Evolutionary conservation across 2,329 filamentous ascomycete species (phyloP).

Genomic region (Fusarium setosum): DNA sequence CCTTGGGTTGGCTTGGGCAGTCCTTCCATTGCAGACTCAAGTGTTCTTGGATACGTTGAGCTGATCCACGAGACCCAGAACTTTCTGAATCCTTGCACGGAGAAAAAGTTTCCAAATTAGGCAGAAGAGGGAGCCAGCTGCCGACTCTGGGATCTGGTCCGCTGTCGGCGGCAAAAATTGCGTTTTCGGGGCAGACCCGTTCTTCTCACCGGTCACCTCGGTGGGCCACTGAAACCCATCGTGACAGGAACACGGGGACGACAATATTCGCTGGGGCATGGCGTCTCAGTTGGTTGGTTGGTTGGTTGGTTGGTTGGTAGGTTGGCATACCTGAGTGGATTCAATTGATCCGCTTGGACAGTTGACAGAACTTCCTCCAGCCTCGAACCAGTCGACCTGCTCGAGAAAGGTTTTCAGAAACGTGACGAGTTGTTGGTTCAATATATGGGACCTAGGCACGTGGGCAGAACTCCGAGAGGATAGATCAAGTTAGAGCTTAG

Average conservation of each 20-base stretch:
- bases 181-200: constrained; percentile 16
- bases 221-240: constrained; percentile 21
- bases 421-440: too few relatives aligned
- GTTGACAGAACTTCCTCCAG: not conserved
- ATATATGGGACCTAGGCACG: not conserved
- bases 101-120: constrained; percentile 46
- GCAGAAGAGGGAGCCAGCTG: constrained; percentile 12
- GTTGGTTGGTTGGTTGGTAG: not conserved
- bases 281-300: not conserved
- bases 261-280: constrained; percentile 10
- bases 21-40: too few relatives aligned
- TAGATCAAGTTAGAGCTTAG: constrained; percentile 11
- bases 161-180: constrained; percentile 34
- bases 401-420: too few relatives aligned
- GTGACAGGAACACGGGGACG: constrained; percentile 12
- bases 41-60: too few relatives aligned
- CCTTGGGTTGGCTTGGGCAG: too few relatives aligned
- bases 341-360: constrained; percentile 31
- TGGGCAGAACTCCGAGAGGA: not conserved
- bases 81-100: too few relatives aligned
- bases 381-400: too few relatives aligned
- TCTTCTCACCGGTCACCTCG: constrained; percentile 10
- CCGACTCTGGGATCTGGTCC: constrained; percentile 25
- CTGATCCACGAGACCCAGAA: too few relatives aligned
- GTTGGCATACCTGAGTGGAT: too few relatives aligned